These are phyloP conservation scores for Fusarium falciforme DNA, from an alignment of 2,329 filamentous ascomycete species.

Conservation along the genomic window DNA sequence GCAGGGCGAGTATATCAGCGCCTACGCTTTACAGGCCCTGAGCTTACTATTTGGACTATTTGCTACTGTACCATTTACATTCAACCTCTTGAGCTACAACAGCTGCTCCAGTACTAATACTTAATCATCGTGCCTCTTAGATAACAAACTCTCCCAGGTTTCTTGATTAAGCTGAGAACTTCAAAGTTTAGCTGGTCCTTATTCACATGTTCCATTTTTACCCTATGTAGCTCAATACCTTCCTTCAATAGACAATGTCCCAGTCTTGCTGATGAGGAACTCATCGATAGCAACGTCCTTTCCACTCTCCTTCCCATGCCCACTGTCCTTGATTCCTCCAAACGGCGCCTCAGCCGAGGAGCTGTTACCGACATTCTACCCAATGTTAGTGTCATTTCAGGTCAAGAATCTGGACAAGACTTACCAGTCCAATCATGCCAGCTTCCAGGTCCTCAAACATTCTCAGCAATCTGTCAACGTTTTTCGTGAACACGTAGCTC, in stretches of 20 bases:
- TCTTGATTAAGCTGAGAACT: background rate
- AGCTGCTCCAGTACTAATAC: background rate
- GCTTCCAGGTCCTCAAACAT: conserved; percentile 32
- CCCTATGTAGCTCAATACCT: background rate
- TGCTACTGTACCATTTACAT: background rate
- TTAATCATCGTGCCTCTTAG: background rate
- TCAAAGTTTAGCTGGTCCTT: background rate
- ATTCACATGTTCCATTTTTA: background rate
- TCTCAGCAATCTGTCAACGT: conserved; percentile 14
- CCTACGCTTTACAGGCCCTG: background rate
- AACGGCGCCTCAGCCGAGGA: background rate
- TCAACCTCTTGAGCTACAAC: background rate
- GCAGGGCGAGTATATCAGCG: background rate
- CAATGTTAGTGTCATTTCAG: background rate
- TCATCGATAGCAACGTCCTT: background rate
- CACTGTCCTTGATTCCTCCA: background rate
- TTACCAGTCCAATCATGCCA: conserved; percentile 30
- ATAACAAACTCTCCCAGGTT: background rate
- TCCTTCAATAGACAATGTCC: background rate
- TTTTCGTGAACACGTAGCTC: conserved; percentile 27
- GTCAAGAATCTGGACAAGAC: background rate
- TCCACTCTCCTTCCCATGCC: background rate
- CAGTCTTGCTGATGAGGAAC: background rate
- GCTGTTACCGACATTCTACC: background rate
- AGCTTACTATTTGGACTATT: background rate